Conservation (phyloP, 2,329 filamentous ascomycete genomes). For the Aspergillus terreus region DNA sequence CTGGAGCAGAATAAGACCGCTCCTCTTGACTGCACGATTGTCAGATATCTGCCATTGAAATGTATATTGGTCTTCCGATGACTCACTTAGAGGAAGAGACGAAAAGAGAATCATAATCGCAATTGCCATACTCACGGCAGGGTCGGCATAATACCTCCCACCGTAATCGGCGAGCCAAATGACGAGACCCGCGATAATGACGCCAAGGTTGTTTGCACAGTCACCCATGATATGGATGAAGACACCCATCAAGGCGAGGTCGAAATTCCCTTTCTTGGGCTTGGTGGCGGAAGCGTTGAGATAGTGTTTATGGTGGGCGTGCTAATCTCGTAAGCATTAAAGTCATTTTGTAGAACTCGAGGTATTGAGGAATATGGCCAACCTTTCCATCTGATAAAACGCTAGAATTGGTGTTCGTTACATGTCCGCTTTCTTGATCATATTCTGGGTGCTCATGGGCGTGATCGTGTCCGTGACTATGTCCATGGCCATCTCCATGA, state of each 20-base stretch:
- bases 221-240: slow-evolving; percentile 69
- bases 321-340: not conserved
- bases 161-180: slow-evolving; percentile 63
- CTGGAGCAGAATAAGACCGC: slow-evolving; percentile 63
- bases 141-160: slow-evolving; percentile 67
- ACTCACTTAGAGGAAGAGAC: slow-evolving; percentile 38
- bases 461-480: not conserved
- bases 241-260: slow-evolving; percentile 70
- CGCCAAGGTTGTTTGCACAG: slow-evolving; percentile 71
- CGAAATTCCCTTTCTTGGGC: slow-evolving; percentile 43
- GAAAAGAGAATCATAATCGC: slow-evolving; percentile 68
- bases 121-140: slow-evolving; percentile 65
- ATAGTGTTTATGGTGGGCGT: slow-evolving; percentile 3
- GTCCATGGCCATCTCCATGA: slow-evolving; percentile 1
- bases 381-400: not conserved
- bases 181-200: slow-evolving; percentile 65
- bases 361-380: not conserved
- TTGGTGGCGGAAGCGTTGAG: slow-evolving; percentile 15
- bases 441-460: not conserved
- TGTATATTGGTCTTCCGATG: not conserved
- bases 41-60: not conserved
- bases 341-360: not conserved
- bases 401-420: not conserved
- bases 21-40: slow-evolving; percentile 15
- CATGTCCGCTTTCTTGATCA: not conserved